Percentiles rank a stretch among this genome's conserved stretches.
Evolutionary conservation across 805 yeast species (phyloP).

Genomic region (Priceomyces carsonii): DNA sequence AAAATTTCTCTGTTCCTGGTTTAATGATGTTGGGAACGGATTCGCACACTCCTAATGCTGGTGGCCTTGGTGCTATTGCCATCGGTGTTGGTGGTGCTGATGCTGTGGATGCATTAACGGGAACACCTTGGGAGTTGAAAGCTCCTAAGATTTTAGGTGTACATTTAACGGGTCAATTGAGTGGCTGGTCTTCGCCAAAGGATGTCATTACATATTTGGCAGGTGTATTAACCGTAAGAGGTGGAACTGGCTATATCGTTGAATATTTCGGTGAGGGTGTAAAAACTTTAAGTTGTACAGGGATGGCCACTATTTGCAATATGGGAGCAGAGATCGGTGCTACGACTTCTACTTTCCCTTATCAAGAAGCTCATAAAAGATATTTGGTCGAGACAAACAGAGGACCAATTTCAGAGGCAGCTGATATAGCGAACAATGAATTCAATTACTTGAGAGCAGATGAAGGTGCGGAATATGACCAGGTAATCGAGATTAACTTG

Average conservation of each 20-base stretch:
- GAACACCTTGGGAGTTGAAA: conserved; percentile 97
- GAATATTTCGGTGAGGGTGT: conserved; percentile 98
- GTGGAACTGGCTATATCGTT: conserved; percentile 96
- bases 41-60: conserved; percentile 98
- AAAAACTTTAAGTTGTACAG: conserved; percentile 85
- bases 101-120: conserved; percentile 97
- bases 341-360: conserved; percentile 96
- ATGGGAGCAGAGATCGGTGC: conserved; percentile 99
- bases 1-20: conserved; percentile 96
- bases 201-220: conserved; percentile 93
- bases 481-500: conserved; percentile 87
- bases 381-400: conserved; percentile 85
- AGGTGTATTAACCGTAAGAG: conserved; percentile 90
- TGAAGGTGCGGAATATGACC: conserved; percentile 85
- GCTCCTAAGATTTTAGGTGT: conserved; percentile 96
- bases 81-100: conserved; percentile 99
- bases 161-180: conserved; percentile 82
- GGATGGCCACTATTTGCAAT: conserved; percentile 99
- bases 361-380: conserved; percentile 74
- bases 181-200: conserved; percentile 97
- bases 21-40: conserved; percentile 97
- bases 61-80: conserved; percentile 97
- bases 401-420: conserved; percentile 78
- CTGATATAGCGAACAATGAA: conserved; percentile 58
- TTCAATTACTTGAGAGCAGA: conserved; percentile 78